A percentile compares a stretch with the other conserved stretches of the same genome.
Evolutionary conservation across 2,329 filamentous ascomycete genomes (phyloP).

Genomic region (Hymenotorrendiella dingleyae): DNA sequence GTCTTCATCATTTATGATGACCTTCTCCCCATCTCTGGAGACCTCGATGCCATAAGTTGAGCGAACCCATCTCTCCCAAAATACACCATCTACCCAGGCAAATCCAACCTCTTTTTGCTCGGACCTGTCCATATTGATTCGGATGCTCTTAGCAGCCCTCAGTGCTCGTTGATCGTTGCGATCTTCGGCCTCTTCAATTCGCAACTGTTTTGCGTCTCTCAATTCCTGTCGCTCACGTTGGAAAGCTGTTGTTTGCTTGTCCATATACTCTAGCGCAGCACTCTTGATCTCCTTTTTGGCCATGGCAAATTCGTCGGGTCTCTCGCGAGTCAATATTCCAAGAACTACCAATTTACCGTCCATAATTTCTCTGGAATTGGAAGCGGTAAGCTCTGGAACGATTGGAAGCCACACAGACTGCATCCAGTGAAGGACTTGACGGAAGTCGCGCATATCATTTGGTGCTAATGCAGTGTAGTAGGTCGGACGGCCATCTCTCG

Average conservation of each 20-base stretch:
- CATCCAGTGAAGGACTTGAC: constrained; percentile 85
- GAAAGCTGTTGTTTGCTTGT: constrained; percentile 87
- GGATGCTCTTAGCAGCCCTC: constrained; percentile 81
- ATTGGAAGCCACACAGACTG: constrained; percentile 92
- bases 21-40: constrained; percentile 73
- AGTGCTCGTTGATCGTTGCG: constrained; percentile 84
- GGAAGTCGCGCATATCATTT: constrained; percentile 84
- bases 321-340: constrained; percentile 75
- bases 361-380: constrained; percentile 93
- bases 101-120: constrained; percentile 87
- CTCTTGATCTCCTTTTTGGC: constrained; percentile 90
- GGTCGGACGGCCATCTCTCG: constrained; percentile 79
- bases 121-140: constrained; percentile 83
- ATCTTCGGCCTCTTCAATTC: constrained; percentile 94
- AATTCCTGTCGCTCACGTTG: constrained; percentile 90
- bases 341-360: constrained; percentile 91
- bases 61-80: constrained; percentile 95
- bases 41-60: constrained; percentile 93
- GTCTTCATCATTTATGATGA: constrained; percentile 96
- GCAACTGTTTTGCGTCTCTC: constrained; percentile 87
- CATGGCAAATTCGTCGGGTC: constrained; percentile 69
- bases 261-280: constrained; percentile 95
- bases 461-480: constrained; percentile 88
- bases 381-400: constrained; percentile 85
- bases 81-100: constrained; percentile 93